These are phyloP conservation scores for Sugiyamaella qingdaonensis DNA, from an alignment of 805 yeast genomes.

Conservation along the genomic window DNA sequence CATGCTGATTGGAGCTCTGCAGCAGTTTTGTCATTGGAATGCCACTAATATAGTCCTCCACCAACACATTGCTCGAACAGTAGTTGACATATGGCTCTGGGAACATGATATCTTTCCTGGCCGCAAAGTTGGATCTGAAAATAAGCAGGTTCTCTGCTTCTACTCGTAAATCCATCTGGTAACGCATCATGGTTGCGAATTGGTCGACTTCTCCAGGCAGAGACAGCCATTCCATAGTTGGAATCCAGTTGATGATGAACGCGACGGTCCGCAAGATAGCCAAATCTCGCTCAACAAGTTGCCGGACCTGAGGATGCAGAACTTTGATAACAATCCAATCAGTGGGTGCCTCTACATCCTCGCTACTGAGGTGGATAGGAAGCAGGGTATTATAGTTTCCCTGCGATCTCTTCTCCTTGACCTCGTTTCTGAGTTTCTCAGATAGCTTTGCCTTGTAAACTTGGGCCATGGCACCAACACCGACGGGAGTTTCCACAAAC, in stretches of 20 bases:
- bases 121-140: slow-evolving; percentile 65
- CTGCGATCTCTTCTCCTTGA: slow-evolving; percentile 23
- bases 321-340: slow-evolving; percentile 80
- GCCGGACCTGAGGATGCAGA: slow-evolving; percentile 80
- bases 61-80: slow-evolving; percentile 66
- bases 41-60: slow-evolving; percentile 83
- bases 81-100: slow-evolving; percentile 69
- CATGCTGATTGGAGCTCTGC: slow-evolving; percentile 29
- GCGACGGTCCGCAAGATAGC: slow-evolving; percentile 84
- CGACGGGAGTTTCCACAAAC: slow-evolving; percentile 71
- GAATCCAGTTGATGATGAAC: slow-evolving; percentile 58
- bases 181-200: slow-evolving; percentile 76
- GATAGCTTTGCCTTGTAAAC: slow-evolving; percentile 71
- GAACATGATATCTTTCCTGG: slow-evolving; percentile 60
- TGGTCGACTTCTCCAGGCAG: slow-evolving; percentile 91
- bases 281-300: slow-evolving; percentile 72
- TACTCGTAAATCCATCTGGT: slow-evolving; percentile 84
- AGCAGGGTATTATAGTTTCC: slow-evolving; percentile 10
- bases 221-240: slow-evolving; percentile 97
- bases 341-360: slow-evolving; percentile 11
- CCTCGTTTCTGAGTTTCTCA: slow-evolving; percentile 4
- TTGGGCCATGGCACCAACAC: slow-evolving; percentile 99
- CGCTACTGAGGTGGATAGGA: slow-evolving; percentile 3
- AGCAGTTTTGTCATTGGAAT: slow-evolving; percentile 74
- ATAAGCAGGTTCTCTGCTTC: slow-evolving; percentile 77